Evolutionary conservation across 2,329 filamentous ascomycete species (phyloP).

Genomic region (Cucurbitaria berberidis): DNA sequence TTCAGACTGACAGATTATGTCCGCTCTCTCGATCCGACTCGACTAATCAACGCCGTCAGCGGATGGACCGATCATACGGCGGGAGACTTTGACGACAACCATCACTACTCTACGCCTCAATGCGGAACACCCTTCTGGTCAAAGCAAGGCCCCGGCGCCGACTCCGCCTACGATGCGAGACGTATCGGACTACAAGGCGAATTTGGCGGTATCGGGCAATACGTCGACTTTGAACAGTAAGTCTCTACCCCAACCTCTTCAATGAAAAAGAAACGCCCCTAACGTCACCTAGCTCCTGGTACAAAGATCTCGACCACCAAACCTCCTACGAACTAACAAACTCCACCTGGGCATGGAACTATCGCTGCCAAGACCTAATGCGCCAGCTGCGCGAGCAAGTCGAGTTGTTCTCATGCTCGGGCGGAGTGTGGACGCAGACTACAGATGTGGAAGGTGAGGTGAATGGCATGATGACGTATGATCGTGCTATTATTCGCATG

Average conservation of each 20-base stretch:
- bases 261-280: too few species aligned
- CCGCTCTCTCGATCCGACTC: slow-evolving; percentile 64
- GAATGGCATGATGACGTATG: slow-evolving; percentile 73
- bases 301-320: slow-evolving; percentile 63
- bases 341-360: slow-evolving; percentile 68
- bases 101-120: slow-evolving; percentile 74
- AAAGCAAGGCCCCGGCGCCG: slow-evolving; percentile 55
- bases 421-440: slow-evolving; percentile 75
- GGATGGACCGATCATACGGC: slow-evolving; percentile 74
- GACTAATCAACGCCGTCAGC: slow-evolving; percentile 67
- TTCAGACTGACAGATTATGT: slow-evolving; percentile 62
- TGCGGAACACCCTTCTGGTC: slow-evolving; percentile 75
- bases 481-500: slow-evolving; percentile 65
- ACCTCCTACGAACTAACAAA: slow-evolving; percentile 71
- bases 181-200: slow-evolving; percentile 74
- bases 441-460: slow-evolving; percentile 77
- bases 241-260: slow-evolving; percentile 24
- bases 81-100: slow-evolving; percentile 71
- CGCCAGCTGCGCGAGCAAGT: slow-evolving; percentile 57
- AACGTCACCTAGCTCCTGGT: slow-evolving; percentile 61
- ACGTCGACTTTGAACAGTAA: slow-evolving; percentile 66
- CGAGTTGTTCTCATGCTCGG: slow-evolving; percentile 66
- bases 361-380: slow-evolving; percentile 63
- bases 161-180: slow-evolving; percentile 59
- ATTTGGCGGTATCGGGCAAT: slow-evolving; percentile 72